Percentiles rank a stretch among this genome's conserved stretches.
phyloP scores from a whole-genome alignment of 441 rosid genomes.

The Erodium moschatum region DNA sequence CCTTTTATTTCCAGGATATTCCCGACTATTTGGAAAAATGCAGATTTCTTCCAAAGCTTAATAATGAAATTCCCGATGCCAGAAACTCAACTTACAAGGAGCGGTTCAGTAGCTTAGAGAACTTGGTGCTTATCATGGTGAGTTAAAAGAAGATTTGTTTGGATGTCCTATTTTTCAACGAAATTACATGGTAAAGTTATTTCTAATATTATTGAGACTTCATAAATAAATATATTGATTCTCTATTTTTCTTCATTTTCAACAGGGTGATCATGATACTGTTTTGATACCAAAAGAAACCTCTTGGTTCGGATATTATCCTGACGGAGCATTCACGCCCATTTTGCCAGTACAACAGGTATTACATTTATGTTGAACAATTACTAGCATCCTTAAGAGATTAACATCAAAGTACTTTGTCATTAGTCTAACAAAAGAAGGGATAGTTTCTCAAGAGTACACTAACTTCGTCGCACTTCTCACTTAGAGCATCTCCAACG shows the following conservation, averaged over 20 bases:
- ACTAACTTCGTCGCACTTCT: too few relatives aligned
- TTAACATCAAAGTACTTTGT: too few relatives aligned
- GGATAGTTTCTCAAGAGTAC: too few relatives aligned
- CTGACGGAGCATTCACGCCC: conserved; percentile 52
- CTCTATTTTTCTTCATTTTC: conserved; percentile 11
- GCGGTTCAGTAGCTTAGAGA: conserved; percentile 59
- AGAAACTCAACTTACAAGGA: conserved; percentile 61
- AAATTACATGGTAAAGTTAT: too few relatives aligned
- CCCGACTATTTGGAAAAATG: conserved; percentile 53
- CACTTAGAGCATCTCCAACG: too few relatives aligned
- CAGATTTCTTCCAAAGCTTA: conserved; percentile 71
- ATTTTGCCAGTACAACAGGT: conserved; percentile 52
- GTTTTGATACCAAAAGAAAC: conserved; percentile 81
- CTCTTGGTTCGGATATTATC: conserved; percentile 84
- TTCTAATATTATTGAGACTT: too few relatives aligned
- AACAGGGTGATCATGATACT: conserved; percentile 60
- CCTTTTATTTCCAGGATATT: conserved; percentile 37
- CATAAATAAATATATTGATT: too few relatives aligned
- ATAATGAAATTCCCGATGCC: conserved; percentile 56
- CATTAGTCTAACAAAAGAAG: too few relatives aligned
- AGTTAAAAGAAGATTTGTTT: conserved; percentile 16
- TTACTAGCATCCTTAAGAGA: background rate
- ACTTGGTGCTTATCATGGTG: conserved; percentile 84
- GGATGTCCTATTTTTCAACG: background rate
- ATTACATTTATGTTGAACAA: background rate